Evolutionary conservation across 192 early-diverging fungal species (phyloP).

Genomic region (Umbelopsis isabellina): DNA sequence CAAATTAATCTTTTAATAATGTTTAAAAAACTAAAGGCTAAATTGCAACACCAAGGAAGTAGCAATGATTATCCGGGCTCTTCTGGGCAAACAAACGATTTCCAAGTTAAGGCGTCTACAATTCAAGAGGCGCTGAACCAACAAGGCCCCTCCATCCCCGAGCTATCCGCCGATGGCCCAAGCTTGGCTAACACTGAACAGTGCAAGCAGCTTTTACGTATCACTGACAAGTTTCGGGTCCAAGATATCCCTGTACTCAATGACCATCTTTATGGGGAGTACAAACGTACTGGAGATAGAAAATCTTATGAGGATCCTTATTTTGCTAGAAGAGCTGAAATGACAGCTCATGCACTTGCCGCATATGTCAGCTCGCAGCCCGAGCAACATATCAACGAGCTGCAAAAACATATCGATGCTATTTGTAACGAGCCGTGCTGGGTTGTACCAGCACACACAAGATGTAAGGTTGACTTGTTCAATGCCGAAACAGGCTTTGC

Average conservation of each 20-base stretch:
- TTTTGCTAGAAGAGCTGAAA: not conserved
- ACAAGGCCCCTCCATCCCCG: not conserved
- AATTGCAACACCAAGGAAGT: not conserved
- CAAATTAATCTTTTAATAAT: not conserved
- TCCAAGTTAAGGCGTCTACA: not conserved
- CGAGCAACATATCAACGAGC: not conserved
- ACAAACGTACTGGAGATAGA: not conserved
- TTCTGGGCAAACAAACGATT: no score
- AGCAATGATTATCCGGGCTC: not conserved
- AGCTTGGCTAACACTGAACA: not conserved
- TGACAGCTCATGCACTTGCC: not conserved
- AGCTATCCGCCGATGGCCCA: not conserved
- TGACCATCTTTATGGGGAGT: not conserved
- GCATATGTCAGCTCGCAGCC: not conserved
- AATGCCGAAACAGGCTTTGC: conserved; percentile 15
- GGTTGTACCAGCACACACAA: conserved; percentile 12
- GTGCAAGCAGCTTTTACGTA: not conserved
- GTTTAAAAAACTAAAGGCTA: not conserved
- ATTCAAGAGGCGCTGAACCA: not conserved
- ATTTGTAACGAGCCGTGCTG: not conserved
- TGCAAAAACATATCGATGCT: not conserved
- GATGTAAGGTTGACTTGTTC: conserved; percentile 5
- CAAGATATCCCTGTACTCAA: not conserved
- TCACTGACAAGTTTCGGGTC: not conserved
- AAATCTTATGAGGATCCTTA: conserved; percentile 15